Evolutionary conservation across 805 yeast genomes (phyloP).

Genomic region (Blastobotrys americana): DNA sequence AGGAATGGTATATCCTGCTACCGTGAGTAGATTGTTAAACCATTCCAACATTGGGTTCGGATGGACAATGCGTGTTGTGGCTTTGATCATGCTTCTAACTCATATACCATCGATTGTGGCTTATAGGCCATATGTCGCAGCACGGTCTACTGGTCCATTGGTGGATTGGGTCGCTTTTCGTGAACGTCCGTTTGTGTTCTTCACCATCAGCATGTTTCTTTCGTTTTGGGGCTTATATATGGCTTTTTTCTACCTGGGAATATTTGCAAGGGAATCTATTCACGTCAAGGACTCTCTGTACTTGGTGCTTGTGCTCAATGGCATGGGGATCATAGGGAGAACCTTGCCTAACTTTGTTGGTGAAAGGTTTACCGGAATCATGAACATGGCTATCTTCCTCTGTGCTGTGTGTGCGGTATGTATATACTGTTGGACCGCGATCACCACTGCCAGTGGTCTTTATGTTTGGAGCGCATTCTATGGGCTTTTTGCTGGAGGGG

Average conservation of each 20-base stretch:
- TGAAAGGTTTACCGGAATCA: conserved; percentile 39
- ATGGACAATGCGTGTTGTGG: conserved; percentile 44
- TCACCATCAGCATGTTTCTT: conserved; percentile 21
- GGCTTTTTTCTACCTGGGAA: conserved; percentile 30
- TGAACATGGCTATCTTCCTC: conserved; percentile 34
- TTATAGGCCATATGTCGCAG: conserved; percentile 26
- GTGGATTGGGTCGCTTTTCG: conserved; percentile 20
- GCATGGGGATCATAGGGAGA: conserved; percentile 43
- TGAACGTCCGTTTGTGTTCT: conserved; percentile 23
- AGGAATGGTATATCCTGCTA: conserved; percentile 39
- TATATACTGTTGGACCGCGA: conserved; percentile 32
- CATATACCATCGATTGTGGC: conserved; percentile 20
- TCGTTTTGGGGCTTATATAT: conserved; percentile 29
- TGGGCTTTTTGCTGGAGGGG: conserved; percentile 30
- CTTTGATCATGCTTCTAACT: conserved; percentile 35
- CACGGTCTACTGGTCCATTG: conserved; percentile 22
- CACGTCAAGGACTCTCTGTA: conserved; percentile 22
- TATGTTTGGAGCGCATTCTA: conserved; percentile 26
- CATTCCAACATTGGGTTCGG: conserved; percentile 37
- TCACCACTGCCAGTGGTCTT: conserved; percentile 26
- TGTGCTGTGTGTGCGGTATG: conserved; percentile 26
- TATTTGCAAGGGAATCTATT: conserved; percentile 23
- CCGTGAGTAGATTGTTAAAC: conserved; percentile 34
- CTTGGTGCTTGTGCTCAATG: conserved; percentile 31
- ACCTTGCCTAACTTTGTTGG: conserved; percentile 42